Evolutionary conservation across 306 rosid genomes (phyloP), one percentile per base, ranked within the genome.

Genomic region (Potentilla sterilis): DNA sequence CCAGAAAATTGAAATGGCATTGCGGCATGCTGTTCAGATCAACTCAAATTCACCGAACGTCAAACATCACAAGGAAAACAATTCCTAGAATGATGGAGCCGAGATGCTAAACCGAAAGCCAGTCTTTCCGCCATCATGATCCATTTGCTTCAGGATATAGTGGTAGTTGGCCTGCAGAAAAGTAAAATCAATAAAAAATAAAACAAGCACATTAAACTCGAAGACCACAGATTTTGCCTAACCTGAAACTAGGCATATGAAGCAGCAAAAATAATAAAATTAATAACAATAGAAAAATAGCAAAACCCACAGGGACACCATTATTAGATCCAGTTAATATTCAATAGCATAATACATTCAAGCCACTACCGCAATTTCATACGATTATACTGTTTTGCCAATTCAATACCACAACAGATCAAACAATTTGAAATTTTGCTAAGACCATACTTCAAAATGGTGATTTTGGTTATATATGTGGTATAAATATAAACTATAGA

Each of bases 91-190:
- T 70, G 88, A 89, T 24, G 97, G 93, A 77, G 97, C 89, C 70
- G 98, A 96, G 86, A 96, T 72, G 89, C 92, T 92, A 85, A 96
- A 90, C 80, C 98, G 90, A 83, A 96, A 92, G 79, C 99, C 99
- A 64, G 89, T 83, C 88, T 92, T 92, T 65, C 96, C 97, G 32
- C 89, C 83, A 67, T 96, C 98, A 13, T 86, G 86, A 70, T 85
- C 96, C 77, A 69, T 80, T 80, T 89, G 89, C 93, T 74, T 88
- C 78, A 96, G 88, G 67, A 90, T 74, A 82, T 87, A 68, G 85
- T 89, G 90, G 86, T 79, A 96, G 87, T 96, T 96, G 80, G 91
- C 91, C 98, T 96, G 83, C 80, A 77, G 80, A 82, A 74, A 82
- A 73, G 42, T 71, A 80, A 79, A 83, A 78, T 37, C 3, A 85